Percentiles rank a stretch among this genome's conserved stretches.
Conservation (phyloP, 352 stramenopile genomes). For the Globisporangium barbulae region DNA sequence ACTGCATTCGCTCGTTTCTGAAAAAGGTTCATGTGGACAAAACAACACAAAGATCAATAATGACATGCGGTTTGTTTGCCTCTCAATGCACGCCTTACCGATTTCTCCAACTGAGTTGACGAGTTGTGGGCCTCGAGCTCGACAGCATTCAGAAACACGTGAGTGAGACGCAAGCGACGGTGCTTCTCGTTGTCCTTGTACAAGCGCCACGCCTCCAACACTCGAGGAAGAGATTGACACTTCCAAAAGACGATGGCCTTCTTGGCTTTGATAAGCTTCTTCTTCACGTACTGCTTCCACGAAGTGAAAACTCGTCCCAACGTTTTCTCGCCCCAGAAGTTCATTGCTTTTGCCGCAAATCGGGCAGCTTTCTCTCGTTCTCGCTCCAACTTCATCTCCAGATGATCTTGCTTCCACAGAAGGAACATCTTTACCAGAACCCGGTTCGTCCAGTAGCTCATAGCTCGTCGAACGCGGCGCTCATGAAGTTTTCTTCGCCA, state of each 20-base stretch:
- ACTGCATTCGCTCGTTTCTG: slow-evolving; percentile 42
- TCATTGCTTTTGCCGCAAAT: slow-evolving; percentile 46
- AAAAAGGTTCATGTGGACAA: not conserved
- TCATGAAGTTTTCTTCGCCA: slow-evolving; percentile 50
- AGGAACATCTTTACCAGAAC: slow-evolving; percentile 48
- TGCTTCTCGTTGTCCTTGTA: slow-evolving; percentile 26
- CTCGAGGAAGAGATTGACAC: slow-evolving; percentile 53
- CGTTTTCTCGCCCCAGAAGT: slow-evolving; percentile 61
- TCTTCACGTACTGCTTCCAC: slow-evolving; percentile 40
- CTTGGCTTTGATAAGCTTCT: slow-evolving; percentile 40
- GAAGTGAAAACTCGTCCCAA: slow-evolving; percentile 39
- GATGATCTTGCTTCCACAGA: slow-evolving; percentile 37
- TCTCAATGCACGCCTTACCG: slow-evolving; percentile 19
- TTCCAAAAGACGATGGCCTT: slow-evolving; percentile 71
- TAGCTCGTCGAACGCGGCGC: slow-evolving; percentile 43
- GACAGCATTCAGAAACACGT: slow-evolving; percentile 63
- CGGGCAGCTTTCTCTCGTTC: slow-evolving; percentile 25
- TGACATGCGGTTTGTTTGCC: not conserved
- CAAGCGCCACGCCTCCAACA: slow-evolving; percentile 48
- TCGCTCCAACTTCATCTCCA: slow-evolving; percentile 17
- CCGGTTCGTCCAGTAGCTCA: slow-evolving; percentile 62
- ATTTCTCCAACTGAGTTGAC: slow-evolving; percentile 38
- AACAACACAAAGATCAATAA: not conserved
- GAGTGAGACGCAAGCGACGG: slow-evolving; percentile 34
- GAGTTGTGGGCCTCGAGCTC: slow-evolving; percentile 75